phyloP scores from a whole-genome alignment of 2,329 filamentous ascomycete genomes.

The Aspergillus pseudoterreus region DNA sequence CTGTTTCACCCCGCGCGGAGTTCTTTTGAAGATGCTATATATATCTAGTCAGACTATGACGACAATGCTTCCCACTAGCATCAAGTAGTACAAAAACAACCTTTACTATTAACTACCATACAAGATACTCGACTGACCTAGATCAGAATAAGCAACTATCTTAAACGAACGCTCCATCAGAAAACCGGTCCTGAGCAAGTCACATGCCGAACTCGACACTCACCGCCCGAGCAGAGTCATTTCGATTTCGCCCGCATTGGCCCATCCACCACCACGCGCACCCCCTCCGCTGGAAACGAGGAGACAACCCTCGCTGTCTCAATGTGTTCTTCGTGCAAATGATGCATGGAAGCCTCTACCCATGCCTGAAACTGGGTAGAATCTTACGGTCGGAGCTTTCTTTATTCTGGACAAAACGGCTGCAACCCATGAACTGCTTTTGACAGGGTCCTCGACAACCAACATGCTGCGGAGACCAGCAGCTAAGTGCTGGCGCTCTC shows the following conservation, averaged over 20 bases:
- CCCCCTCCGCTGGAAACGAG: constrained; percentile 5
- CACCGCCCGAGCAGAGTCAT: constrained; percentile 11
- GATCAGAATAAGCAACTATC: too few species aligned
- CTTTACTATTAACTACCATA: too few species aligned
- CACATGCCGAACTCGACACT: constrained; percentile 10
- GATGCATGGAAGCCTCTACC: constrained; percentile 15
- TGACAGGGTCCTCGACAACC: constrained; percentile 25
- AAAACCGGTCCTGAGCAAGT: not conserved
- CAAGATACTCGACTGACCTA: too few species aligned
- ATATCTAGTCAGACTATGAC: too few species aligned
- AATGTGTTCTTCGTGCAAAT: constrained; percentile 5
- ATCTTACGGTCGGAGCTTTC: constrained; percentile 8
- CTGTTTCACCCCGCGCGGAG: too few species aligned
- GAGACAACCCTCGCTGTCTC: not conserved
- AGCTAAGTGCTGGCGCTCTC: constrained; percentile 29
- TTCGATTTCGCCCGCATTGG: not conserved
- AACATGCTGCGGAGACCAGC: constrained; percentile 35
- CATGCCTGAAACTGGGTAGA: constrained; percentile 8
- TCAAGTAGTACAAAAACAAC: too few species aligned
- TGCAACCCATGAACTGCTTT: constrained; percentile 11
- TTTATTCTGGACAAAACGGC: not conserved
- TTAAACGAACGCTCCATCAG: not conserved
- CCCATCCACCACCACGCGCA: not conserved
- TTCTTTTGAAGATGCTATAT: too few species aligned
- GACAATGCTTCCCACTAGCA: too few species aligned